These are phyloP conservation scores for Gossypium armourianum DNA, from an alignment of 441 rosid genomes.

Conservation along the genomic window DNA sequence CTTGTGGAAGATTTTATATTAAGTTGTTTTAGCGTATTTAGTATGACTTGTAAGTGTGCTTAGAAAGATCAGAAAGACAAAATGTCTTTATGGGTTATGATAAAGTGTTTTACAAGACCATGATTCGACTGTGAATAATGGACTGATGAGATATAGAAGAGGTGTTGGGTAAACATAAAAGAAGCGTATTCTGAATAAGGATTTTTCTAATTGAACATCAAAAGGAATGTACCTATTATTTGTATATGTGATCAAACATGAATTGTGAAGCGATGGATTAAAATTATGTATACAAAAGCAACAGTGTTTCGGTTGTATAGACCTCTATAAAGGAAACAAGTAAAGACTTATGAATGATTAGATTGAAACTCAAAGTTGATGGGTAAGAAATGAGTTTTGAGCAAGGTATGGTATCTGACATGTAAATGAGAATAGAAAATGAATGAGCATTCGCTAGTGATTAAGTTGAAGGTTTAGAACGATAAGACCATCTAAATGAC, in stretches of 20 bases:
- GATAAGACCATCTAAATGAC: not conserved
- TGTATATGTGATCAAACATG: not conserved
- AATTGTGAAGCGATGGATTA: not conserved
- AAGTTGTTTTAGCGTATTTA: no score
- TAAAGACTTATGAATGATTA: not conserved
- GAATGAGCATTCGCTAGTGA: not conserved
- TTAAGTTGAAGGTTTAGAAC: not conserved
- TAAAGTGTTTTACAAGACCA: no score
- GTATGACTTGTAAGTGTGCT: no score
- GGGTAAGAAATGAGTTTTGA: not conserved
- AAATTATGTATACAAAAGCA: not conserved
- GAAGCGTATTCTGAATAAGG: no score
- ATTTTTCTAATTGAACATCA: no score
- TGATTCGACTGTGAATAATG: no score
- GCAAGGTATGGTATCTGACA: not conserved
- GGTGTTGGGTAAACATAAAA: no score
- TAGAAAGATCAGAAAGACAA: no score
- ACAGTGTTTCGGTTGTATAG: not conserved
- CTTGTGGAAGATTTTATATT: no score
- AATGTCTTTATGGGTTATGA: no score
- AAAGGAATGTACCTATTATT: no score
- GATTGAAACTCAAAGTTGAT: not conserved
- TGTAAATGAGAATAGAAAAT: not conserved
- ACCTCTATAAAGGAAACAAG: not conserved
- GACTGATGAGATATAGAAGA: no score